These are phyloP conservation scores for Scenedesmus sp. DNA, from an alignment of 163 green algal species.

Conservation along the genomic window DNA sequence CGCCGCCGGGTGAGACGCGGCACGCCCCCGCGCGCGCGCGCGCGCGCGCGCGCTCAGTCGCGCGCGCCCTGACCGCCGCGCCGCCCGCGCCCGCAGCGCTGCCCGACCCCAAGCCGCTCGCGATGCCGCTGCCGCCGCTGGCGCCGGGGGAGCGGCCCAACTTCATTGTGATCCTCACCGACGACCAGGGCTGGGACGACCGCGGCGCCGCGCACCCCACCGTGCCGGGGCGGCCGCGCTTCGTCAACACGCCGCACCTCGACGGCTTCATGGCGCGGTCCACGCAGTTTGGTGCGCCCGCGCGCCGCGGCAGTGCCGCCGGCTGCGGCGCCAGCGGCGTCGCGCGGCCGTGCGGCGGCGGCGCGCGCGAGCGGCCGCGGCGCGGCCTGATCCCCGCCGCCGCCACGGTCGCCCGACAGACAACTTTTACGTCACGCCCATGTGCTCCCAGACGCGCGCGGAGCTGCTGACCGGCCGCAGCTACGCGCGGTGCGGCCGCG, in stretches of 20 bases:
- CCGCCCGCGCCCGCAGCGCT: too few relatives aligned
- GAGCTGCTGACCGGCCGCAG: conserved; percentile 35
- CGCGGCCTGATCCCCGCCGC: too few relatives aligned
- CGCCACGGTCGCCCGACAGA: too few relatives aligned
- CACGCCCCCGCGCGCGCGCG: too few relatives aligned
- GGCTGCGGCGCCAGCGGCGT: too few relatives aligned
- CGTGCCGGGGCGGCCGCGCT: not conserved
- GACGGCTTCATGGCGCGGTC: conserved; percentile 12
- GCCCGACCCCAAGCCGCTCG: conserved; percentile 9
- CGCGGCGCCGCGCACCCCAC: conserved; percentile 16
- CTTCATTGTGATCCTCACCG: conserved; percentile 41
- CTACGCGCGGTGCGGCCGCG: conserved; percentile 7
- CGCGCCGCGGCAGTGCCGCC: too few relatives aligned
- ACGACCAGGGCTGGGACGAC: conserved; percentile 32
- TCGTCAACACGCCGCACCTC: conserved; percentile 32
- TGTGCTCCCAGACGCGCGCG: conserved; percentile 38
- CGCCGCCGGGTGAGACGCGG: too few relatives aligned
- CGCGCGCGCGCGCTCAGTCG: too few relatives aligned
- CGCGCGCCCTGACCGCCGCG: too few relatives aligned
- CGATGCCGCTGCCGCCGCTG: not conserved
- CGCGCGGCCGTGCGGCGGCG: too few relatives aligned
- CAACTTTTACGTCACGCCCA: conserved; percentile 43
- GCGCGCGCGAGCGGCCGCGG: too few relatives aligned
- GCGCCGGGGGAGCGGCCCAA: not conserved
- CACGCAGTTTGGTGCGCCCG: conserved; percentile 19